Conservation (phyloP, 2,329 filamentous ascomycete genomes). For the Aspergillus novofumigatus region DNA sequence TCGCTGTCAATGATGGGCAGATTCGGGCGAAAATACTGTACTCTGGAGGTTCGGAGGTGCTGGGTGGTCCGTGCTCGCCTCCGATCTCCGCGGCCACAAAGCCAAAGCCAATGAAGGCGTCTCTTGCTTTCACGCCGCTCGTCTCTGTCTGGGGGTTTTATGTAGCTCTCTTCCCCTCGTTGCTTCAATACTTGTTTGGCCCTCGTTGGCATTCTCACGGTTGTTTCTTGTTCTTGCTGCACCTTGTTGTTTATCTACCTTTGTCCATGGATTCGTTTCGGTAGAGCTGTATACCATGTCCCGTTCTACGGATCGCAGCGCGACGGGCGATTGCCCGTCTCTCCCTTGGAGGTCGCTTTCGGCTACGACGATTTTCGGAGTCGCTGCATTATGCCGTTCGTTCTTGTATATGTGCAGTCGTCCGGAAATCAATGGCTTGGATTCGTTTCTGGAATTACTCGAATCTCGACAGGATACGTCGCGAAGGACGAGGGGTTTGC, state of each 20-base stretch:
- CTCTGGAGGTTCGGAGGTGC: constrained; percentile 9
- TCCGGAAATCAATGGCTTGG: constrained; percentile 72
- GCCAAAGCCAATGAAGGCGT: constrained; percentile 18
- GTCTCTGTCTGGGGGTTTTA: constrained; percentile 1
- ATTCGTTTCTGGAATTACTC: constrained; percentile 69
- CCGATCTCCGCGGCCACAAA: constrained; percentile 19
- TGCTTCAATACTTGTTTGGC: not conserved
- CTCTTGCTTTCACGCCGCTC: constrained; percentile 10
- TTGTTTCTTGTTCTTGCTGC: not conserved
- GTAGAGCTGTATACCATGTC: constrained; percentile 17
- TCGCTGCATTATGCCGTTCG: constrained; percentile 64
- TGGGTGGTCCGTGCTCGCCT: constrained; percentile 18
- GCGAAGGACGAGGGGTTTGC: constrained; percentile 67
- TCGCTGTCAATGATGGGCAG: not conserved
- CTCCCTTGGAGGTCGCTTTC: constrained; percentile 66
- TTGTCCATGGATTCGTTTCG: constrained; percentile 21
- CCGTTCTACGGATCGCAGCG: constrained; percentile 37
- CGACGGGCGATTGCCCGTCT: constrained; percentile 42
- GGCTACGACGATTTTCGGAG: constrained; percentile 68
- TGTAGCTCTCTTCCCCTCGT: not conserved
- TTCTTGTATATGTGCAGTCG: constrained; percentile 74
- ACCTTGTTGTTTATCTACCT: constrained; percentile 4
- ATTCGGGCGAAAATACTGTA: constrained; percentile 19
- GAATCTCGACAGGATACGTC: constrained; percentile 67
- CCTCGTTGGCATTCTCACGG: constrained; percentile 1